A percentile compares a stretch with the other conserved stretches of the same genome.
Conservation (phyloP, 305 asterid species). For the Striga hermonthica region DNA sequence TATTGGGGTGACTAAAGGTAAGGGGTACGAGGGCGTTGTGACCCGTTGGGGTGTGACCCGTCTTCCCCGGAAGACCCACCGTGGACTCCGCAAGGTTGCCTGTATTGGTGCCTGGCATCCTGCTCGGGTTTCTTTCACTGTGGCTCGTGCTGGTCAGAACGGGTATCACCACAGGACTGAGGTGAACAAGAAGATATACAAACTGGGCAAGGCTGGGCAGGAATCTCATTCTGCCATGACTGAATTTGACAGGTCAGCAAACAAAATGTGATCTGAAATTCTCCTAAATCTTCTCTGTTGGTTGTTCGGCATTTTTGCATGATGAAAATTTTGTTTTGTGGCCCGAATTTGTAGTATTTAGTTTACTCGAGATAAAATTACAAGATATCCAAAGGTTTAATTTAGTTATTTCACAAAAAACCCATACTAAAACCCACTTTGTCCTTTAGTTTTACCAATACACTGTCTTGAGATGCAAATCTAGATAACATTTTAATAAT, state of each 20-base stretch:
- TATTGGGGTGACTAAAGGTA: slow-evolving; percentile 56
- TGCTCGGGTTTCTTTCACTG: slow-evolving; percentile 51
- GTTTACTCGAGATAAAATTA: too few species aligned
- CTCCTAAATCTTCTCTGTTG: too few species aligned
- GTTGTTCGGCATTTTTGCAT: too few species aligned
- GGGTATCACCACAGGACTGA: slow-evolving; percentile 59
- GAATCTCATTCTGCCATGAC: slow-evolving; percentile 51
- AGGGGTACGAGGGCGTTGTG: slow-evolving; percentile 57
- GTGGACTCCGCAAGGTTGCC: slow-evolving; percentile 60
- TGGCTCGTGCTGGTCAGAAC: slow-evolving; percentile 58
- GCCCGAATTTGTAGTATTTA: too few species aligned
- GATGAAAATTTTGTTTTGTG: too few species aligned
- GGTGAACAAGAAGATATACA: slow-evolving; percentile 56
- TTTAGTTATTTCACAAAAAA: too few species aligned
- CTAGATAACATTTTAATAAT: too few species aligned
- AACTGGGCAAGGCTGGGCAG: slow-evolving; percentile 43
- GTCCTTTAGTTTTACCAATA: too few species aligned
- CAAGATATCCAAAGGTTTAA: too few species aligned
- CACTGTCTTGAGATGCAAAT: too few species aligned
- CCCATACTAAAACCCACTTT: too few species aligned
- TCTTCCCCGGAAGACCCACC: slow-evolving; percentile 57
- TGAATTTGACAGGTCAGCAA: slow-evolving; percentile 51
- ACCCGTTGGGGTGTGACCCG: slow-evolving; percentile 68
- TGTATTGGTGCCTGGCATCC: slow-evolving; percentile 67
- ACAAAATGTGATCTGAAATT: too few species aligned